Evolutionary conservation across 1,284 basidiomycete genomes (phyloP).

Genomic region (Austropuccinia psidii): DNA sequence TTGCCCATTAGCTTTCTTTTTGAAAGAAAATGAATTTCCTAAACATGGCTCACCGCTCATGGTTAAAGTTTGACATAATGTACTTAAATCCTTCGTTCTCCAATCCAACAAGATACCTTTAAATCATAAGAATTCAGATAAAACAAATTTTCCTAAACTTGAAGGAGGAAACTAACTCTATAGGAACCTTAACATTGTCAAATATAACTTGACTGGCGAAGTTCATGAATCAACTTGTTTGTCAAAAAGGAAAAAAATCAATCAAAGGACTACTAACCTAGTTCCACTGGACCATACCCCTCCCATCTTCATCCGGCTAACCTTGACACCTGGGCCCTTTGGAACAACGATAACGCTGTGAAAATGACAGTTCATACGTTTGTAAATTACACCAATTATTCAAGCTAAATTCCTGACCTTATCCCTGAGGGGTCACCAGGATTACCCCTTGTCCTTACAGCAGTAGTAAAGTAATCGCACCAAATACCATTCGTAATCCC

Average conservation of each 20-base stretch:
- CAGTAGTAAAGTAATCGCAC: constrained; percentile 35
- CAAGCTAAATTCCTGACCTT: neutral
- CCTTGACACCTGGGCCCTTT: constrained; percentile 8
- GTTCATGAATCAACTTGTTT: neutral
- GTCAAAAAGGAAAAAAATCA: neutral
- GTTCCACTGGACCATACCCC: constrained; percentile 29
- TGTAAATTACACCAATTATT: neutral
- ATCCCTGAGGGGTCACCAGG: constrained; percentile 28
- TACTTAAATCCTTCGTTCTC: constrained; percentile 37
- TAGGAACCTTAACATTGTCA: constrained; percentile 29
- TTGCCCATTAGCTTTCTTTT: neutral
- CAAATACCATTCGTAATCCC: constrained; percentile 37
- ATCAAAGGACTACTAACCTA: neutral
- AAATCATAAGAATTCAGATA: neutral
- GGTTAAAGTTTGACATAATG: constrained; percentile 37
- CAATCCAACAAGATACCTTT: constrained; percentile 29
- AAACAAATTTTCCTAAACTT: neutral
- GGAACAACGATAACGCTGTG: constrained; percentile 23
- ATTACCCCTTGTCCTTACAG: constrained; percentile 26
- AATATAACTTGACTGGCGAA: constrained; percentile 20
- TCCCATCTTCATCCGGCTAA: constrained; percentile 18
- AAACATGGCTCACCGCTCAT: constrained; percentile 1
- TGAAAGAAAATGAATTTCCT: neutral
- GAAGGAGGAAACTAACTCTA: constrained; percentile 5
- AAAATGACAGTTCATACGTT: neutral